phyloP scores from a whole-genome alignment of 768 basidiomycete species.

The Tricholoma terreum region DNA sequence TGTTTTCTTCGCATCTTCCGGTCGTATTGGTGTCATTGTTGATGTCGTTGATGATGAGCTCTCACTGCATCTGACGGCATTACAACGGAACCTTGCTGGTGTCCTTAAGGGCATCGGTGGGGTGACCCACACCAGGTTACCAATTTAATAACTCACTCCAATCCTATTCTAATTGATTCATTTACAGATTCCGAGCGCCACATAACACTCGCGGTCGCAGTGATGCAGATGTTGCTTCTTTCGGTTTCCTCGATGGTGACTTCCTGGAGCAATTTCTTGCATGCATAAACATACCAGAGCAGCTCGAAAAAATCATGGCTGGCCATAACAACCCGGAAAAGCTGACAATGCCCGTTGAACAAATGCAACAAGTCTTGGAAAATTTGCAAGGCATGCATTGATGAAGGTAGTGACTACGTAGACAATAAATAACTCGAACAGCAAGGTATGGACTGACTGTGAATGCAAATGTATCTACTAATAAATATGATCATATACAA shows the following conservation, averaged over 20 bases:
- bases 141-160: neutral
- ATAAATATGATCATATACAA: conserved; percentile 9
- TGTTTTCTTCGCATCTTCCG: conserved; percentile 74
- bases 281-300: conserved; percentile 34
- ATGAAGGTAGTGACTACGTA: conserved; percentile 18
- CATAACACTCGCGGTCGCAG: conserved; percentile 52
- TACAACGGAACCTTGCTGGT: conserved; percentile 73
- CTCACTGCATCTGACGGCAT: conserved; percentile 56
- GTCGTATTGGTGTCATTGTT: conserved; percentile 71
- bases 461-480: conserved; percentile 16
- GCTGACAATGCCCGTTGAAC: conserved; percentile 42
- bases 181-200: conserved; percentile 66
- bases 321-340: conserved; percentile 61
- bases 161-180: neutral
- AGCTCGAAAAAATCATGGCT: conserved; percentile 49
- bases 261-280: conserved; percentile 70
- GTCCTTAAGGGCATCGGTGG: conserved; percentile 53
- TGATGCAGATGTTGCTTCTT: conserved; percentile 53
- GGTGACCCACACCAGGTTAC: conserved; percentile 59
- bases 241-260: conserved; percentile 87
- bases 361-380: conserved; percentile 45
- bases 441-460: neutral
- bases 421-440: neutral
- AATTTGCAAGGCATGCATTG: conserved; percentile 56
- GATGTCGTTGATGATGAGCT: conserved; percentile 52